A percentile compares a stretch with the other conserved stretches of the same genome.
Evolutionary conservation across 139 green algal genomes (phyloP).

Genomic region (Desmodesmus armatus): DNA sequence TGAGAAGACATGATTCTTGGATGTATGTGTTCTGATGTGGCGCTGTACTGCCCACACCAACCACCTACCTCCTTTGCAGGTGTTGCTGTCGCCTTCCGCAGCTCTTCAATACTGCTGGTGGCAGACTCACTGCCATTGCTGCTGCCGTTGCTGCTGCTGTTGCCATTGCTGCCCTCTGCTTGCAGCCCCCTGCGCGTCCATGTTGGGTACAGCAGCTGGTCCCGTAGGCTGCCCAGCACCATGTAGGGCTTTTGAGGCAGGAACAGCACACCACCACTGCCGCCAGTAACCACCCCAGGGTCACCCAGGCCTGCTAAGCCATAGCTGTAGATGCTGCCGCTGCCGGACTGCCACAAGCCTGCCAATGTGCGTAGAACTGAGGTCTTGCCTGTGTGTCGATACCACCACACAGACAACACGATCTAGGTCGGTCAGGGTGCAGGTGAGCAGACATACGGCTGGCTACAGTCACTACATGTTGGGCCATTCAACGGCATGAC

Average conservation of each 20-base stretch:
- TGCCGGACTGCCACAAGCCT: conserved; percentile 89
- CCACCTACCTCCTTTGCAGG: too few relatives aligned
- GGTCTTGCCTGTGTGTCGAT: too few relatives aligned
- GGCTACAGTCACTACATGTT: too few relatives aligned
- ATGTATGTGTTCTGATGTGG: too few relatives aligned
- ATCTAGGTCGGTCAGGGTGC: too few relatives aligned
- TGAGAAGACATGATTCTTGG: too few relatives aligned
- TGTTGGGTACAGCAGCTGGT: conserved; percentile 72
- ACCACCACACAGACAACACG: too few relatives aligned
- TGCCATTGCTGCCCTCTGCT: conserved; percentile 18
- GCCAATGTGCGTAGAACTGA: conserved; percentile 89
- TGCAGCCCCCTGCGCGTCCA: conserved; percentile 14
- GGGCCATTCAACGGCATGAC: too few relatives aligned
- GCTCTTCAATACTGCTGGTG: not conserved
- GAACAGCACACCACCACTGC: conserved; percentile 71
- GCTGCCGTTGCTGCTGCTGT: conserved; percentile 35
- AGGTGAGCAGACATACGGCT: too few relatives aligned
- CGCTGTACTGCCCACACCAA: too few relatives aligned
- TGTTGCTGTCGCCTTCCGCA: not conserved
- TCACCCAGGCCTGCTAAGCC: conserved; percentile 54
- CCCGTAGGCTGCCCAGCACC: conserved; percentile 90
- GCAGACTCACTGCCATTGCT: conserved; percentile 17
- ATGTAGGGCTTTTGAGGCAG: conserved; percentile 97
- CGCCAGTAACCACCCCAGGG: not conserved
- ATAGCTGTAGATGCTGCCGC: conserved; percentile 68